Evolutionary conservation across 352 stramenopile genomes (phyloP).

Genomic region (Pythium utonaiense): DNA sequence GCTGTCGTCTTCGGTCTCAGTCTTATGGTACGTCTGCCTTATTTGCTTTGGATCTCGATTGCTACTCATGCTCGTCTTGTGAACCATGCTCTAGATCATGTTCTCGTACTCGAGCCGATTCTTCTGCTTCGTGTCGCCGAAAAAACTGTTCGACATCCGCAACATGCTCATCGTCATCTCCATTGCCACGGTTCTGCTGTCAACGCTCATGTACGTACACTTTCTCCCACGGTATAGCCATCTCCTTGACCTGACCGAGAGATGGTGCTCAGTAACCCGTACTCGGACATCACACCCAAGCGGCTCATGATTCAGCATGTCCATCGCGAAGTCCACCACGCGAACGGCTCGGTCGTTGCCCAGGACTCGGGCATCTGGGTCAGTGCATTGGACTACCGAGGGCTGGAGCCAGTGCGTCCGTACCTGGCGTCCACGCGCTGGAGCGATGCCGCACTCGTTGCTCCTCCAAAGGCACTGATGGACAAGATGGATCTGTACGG

Average conservation of each 20-base stretch:
- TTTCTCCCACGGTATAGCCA: no score
- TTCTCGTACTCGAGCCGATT: constrained; percentile 59
- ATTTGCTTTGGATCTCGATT: background rate
- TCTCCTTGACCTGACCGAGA: no score
- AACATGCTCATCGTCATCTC: constrained; percentile 40
- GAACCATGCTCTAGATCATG: constrained; percentile 8
- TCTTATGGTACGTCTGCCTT: constrained; percentile 36
- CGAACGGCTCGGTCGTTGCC: constrained; percentile 39
- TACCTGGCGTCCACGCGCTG: constrained; percentile 49
- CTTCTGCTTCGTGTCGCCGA: constrained; percentile 61
- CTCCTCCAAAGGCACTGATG: constrained; percentile 30
- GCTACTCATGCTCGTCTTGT: background rate
- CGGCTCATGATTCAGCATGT: constrained; percentile 69
- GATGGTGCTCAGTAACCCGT: constrained; percentile 82
- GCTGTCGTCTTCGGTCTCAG: constrained; percentile 46
- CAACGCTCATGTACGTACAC: constrained; percentile 43
- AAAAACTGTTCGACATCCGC: constrained; percentile 37
- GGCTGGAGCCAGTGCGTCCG: constrained; percentile 41
- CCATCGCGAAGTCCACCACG: constrained; percentile 42
- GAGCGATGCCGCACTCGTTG: constrained; percentile 34
- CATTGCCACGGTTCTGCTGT: constrained; percentile 34
- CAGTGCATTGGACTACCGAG: constrained; percentile 67
- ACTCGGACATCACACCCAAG: constrained; percentile 67
- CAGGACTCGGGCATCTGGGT: constrained; percentile 71
- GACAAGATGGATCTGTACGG: constrained; percentile 63